Evolutionary conservation across 163 green algal species (phyloP).

Genomic region (Scenedesmus sp.): DNA sequence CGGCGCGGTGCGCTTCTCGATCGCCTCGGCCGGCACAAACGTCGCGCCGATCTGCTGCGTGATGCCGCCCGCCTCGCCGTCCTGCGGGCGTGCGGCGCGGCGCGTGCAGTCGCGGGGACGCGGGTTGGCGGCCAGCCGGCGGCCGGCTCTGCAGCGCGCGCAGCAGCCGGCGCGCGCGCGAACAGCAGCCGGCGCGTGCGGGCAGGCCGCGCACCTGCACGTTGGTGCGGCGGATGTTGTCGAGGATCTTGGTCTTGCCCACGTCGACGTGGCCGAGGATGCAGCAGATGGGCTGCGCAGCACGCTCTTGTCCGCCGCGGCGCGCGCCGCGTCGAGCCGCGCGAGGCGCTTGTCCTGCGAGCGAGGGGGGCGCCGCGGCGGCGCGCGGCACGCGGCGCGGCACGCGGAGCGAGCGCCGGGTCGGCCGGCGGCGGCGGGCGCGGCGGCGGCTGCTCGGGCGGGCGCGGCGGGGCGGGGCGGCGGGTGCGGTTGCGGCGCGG

Average conservation of each 20-base stretch:
- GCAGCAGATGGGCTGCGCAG: slow-evolving; percentile 99
- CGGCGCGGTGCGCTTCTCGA: slow-evolving; percentile 66
- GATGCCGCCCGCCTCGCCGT: slow-evolving; percentile 98
- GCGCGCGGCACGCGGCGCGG: too few species aligned
- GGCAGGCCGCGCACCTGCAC: slow-evolving; percentile 96
- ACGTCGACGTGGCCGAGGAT: slow-evolving; percentile 99
- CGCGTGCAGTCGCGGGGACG: too few species aligned
- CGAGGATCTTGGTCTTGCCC: slow-evolving; percentile 99
- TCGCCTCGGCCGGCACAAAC: slow-evolving; percentile 90
- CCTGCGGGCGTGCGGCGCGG: slow-evolving; percentile 76
- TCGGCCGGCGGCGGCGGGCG: too few species aligned
- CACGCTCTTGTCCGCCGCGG: slow-evolving; percentile 67
- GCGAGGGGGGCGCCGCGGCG: not conserved
- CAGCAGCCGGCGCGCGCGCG: too few species aligned
- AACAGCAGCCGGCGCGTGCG: too few species aligned
- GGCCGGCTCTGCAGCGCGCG: too few species aligned
- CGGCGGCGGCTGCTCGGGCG: too few species aligned
- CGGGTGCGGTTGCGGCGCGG: too few species aligned
- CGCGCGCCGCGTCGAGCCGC: slow-evolving; percentile 68
- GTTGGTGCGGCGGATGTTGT: slow-evolving; percentile 97
- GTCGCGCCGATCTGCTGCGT: slow-evolving; percentile 99
- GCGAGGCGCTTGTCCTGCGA: slow-evolving; percentile 65
- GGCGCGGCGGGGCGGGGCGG: too few species aligned
- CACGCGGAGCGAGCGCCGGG: too few species aligned
- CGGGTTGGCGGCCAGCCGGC: not conserved